A percentile compares a stretch with the other conserved stretches of the same genome.
Evolutionary conservation across 2,329 filamentous ascomycete genomes (phyloP).

Genomic region (Epicoccum sorghinum): DNA sequence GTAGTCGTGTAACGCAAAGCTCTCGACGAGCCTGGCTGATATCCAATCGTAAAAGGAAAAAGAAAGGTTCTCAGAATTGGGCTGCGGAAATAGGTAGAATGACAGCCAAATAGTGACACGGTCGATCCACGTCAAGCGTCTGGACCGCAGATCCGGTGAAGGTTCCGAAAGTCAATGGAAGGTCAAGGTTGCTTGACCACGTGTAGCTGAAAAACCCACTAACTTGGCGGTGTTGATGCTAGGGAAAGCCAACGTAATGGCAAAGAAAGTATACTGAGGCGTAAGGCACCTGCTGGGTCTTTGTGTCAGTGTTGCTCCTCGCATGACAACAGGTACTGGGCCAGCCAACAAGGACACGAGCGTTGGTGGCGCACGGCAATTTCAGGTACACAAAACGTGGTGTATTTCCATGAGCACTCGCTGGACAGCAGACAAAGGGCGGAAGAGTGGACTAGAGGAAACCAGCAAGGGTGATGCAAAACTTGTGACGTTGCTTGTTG

Average conservation of each 20-base stretch:
- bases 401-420: constrained; percentile 7
- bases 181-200: constrained; percentile 37
- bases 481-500: constrained; percentile 43
- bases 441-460: constrained; percentile 17
- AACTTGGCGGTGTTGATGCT: constrained; percentile 26
- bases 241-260: constrained; percentile 15
- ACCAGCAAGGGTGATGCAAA: constrained; percentile 23
- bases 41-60: background rate
- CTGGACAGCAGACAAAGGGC: constrained; percentile 6
- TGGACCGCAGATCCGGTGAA: constrained; percentile 21
- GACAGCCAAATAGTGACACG: constrained; percentile 3
- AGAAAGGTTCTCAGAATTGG: constrained; percentile 5
- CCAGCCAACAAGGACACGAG: constrained; percentile 26
- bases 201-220: constrained; percentile 19
- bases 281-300: constrained; percentile 31
- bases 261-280: constrained; percentile 27
- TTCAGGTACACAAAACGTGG: constrained; percentile 20
- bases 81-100: background rate
- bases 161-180: constrained; percentile 28
- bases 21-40: constrained; percentile 6
- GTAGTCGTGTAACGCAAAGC: constrained; percentile 21
- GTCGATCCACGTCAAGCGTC: constrained; percentile 9
- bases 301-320: constrained; percentile 33
- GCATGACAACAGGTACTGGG: constrained; percentile 36
- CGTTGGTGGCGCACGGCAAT: constrained; percentile 26